Conservation (phyloP, 805 yeast genomes). For the Saccharomyces kudriavzevii region DNA sequence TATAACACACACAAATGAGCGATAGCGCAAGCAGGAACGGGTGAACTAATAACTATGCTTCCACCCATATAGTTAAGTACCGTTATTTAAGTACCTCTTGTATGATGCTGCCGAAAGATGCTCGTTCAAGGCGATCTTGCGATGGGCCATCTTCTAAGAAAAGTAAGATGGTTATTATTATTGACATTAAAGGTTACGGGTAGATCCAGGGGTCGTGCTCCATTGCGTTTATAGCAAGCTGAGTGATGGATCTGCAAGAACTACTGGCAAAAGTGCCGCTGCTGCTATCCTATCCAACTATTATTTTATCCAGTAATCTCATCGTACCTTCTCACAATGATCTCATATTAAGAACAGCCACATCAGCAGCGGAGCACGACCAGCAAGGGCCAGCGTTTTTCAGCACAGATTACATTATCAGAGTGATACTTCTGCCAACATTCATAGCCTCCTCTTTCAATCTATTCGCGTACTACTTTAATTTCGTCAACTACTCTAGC, state of each 20-base stretch:
- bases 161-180: not conserved
- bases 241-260: slow-evolving; percentile 6
- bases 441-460: not conserved
- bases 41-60: not conserved
- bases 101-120: not conserved
- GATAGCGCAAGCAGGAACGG: not conserved
- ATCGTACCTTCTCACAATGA: slow-evolving; percentile 14
- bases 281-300: slow-evolving; percentile 27
- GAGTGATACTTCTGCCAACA: slow-evolving; percentile 3
- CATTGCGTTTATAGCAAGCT: not conserved
- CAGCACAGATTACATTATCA: slow-evolving; percentile 1
- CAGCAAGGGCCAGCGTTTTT: not conserved
- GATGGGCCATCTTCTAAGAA: not conserved
- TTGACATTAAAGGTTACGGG: not conserved
- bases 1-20: slow-evolving; percentile 14
- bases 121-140: not conserved
- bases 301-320: slow-evolving; percentile 24
- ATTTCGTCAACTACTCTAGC: not conserved
- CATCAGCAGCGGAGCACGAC: not conserved
- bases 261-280: slow-evolving; percentile 24
- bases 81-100: not conserved
- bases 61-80: not conserved
- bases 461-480: not conserved
- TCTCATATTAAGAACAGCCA: not conserved
- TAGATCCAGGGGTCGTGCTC: not conserved